Evolutionary conservation across 179 eudicot species (phyloP), one percentile per base, ranked within the genome.

Genomic region (Drosera spatulata): DNA sequence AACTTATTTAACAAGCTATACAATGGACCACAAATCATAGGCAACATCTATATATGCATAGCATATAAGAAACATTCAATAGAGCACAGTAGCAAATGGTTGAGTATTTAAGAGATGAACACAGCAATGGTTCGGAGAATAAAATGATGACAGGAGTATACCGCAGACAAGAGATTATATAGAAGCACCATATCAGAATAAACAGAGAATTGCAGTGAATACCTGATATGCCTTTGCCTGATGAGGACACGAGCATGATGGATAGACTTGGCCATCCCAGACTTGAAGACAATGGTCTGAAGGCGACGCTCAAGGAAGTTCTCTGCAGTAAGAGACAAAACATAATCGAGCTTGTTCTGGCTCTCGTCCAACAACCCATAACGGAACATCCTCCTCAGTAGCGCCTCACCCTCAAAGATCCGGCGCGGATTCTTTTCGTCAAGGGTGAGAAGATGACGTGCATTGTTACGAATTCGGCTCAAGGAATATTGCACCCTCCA

Each of bases 401-500:
- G 79, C 2, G 85, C 85, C 42, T 80, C 85, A 61, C 85, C 85
- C 66, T 80, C 85, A 54, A 80, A 80, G 38, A 80, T 77, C 58
- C 85, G 69, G n/a, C 82, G 80, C 6, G 85, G 76, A 45, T 80
- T 75, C 80, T 80, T 80, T 74, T 80, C 85, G 58, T 80, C 85
- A 43, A 80, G 78, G 7, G 85, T 80, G 61, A 80, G 63, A 58
- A 80, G 82, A 62, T 63, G 68, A 66, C 85, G 69, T 0, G 85
- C 82, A 11, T 65, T 66, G 64, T 80, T 77, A 41, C 80, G 73
- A 42, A 80, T 80, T 33, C 82, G 77, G 71, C 85, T 80, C 67
- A 80, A 53, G 39, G 79, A 79, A 65, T 80, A 80, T 59, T 80
- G 85, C 60, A 80, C 82, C 80, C 85, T 74, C 85, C 82, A 80